These are phyloP conservation scores for Pseudonitzschia pungens DNA, from an alignment of 108 stramenopile genomes.

Conservation along the genomic window DNA sequence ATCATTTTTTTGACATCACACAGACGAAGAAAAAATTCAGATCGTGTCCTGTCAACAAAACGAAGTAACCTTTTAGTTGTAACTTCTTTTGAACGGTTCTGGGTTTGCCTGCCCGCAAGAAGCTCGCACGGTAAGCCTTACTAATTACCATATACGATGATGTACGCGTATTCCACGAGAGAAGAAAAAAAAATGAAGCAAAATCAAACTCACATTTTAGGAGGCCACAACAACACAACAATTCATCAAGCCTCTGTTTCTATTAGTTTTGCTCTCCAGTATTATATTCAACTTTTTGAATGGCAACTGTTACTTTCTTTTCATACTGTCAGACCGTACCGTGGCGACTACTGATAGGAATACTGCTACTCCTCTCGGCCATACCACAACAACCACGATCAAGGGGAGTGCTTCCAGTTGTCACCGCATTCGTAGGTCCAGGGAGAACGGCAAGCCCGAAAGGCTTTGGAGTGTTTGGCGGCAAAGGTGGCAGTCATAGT, in stretches of 20 bases:
- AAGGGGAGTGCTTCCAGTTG: not conserved
- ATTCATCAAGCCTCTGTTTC: not conserved
- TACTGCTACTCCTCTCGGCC: slow-evolving; percentile 2
- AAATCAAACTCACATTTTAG: not conserved
- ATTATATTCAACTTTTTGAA: slow-evolving; percentile 3
- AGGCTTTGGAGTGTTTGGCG: not conserved
- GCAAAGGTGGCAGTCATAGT: not conserved
- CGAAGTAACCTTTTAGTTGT: too few species aligned
- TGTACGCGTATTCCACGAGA: too few species aligned
- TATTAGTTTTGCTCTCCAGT: not conserved
- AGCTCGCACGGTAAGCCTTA: too few species aligned
- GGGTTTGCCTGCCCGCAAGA: too few species aligned
- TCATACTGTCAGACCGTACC: slow-evolving; percentile 1
- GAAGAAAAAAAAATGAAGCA: too few species aligned
- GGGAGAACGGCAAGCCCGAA: not conserved
- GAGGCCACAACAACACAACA: not conserved
- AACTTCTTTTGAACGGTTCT: too few species aligned
- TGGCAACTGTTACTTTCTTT: slow-evolving; percentile 8
- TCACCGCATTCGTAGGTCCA: not conserved
- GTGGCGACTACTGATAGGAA: slow-evolving; percentile 15
- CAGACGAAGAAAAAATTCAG: too few species aligned
- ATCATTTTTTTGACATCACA: too few species aligned
- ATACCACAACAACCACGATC: not conserved
- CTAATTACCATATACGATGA: too few species aligned
- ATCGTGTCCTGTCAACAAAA: too few species aligned